Base-by-base conservation (phyloP, 192 early-diverging fungal species). In the Coemansia sp. region DNA sequence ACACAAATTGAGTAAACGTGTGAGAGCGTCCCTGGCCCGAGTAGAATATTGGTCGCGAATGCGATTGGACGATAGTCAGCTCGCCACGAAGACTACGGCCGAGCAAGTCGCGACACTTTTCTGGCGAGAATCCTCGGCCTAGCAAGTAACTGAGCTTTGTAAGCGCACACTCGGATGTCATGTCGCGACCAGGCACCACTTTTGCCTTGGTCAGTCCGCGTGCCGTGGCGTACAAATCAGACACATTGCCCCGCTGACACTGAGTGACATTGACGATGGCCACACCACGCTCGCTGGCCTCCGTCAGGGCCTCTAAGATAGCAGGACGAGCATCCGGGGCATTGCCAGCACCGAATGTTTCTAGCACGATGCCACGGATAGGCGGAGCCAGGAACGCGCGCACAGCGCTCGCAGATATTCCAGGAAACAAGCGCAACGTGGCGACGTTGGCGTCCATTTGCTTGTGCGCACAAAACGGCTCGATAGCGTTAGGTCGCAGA, bases 241-340 rank as follows among this genome's bases (percentile, higher is more conserved):
- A 94, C 2, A 99, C 97, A 31, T 93, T 78, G 5, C 94, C 97
- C 5, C 80, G 73, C 34, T 70, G 73, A 67, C 91, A 94, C 79
- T 95, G 96, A 11, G 96, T 93, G 59, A 94, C 95, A 71, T 98
- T 99, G 62, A 99, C 94, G 71, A 99, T 94, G 11, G 98, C 92
- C 6, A 98, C 93, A 10, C 98, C 98, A 19, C 94, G 89, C 55
- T 91, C 92, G 77, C 90, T 90, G 8, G 96, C 98, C 45, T 95
- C 92, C 38, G 87, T 82, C 6, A 99, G 79, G 2, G 91, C 92
- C 20, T 77, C 80, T n/a, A 99, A 78, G 58, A 98, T 84, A 61
- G 95, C 95, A 2, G 89, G 84, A 1, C 94, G 88, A 51, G 94
- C 91, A 70, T 91, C 91, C 2, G 98, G 98, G 0, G 95, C 96